Base-by-base conservation (phyloP, 305 asterid species). In the Salvia sclarea region DNA sequence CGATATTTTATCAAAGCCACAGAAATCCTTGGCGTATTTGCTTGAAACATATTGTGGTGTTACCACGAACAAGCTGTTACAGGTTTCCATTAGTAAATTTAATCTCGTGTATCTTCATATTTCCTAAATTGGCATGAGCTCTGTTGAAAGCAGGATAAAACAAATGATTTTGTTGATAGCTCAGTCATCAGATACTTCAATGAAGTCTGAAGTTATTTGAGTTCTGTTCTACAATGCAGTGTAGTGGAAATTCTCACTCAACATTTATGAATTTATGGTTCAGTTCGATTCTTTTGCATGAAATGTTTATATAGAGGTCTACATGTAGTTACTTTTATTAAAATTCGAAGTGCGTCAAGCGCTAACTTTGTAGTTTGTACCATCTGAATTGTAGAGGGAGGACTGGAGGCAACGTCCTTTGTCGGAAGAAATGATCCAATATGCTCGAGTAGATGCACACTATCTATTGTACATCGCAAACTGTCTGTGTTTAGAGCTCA, bases 401-500 rank as follows among this genome's bases (percentile, higher is more conserved):
- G 99, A 94, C 85, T 91, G 99, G 99, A 89, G 97, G 70, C 95
- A 74, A 65, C 97, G 99, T 37, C 98, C 99, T 56, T 84, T 94
- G 68, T 81, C 99, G 35, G 77, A 73, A 50, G 97, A 94, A 57
- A 91, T 94, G 99, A 79, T 94, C 73, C 80, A 84, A 71, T 94
- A 94, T 85, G 96, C 98, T 73, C 85, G 82, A 61, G 84, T 77
- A 1, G 99, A 94, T 84, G 89, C 93, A 63, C 99, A 85, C 79
- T 91, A 87, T 81, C 78, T 94, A 76, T 58, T 94, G 76, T 83
- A 80, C 64, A 85, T 94, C 59, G 84, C 95, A 24, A 61, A 68
- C 56, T 75, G 90, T 79, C 90, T 94, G 74, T 79, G 77, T 79
- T 50, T 56, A 73, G 99, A 94, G 83, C 96, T 94, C 79, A 84